Evolutionary conservation across 169 alveolate species (phyloP), one percentile per base, ranked within the genome.

Genomic region (Plasmodium reichenowi): DNA sequence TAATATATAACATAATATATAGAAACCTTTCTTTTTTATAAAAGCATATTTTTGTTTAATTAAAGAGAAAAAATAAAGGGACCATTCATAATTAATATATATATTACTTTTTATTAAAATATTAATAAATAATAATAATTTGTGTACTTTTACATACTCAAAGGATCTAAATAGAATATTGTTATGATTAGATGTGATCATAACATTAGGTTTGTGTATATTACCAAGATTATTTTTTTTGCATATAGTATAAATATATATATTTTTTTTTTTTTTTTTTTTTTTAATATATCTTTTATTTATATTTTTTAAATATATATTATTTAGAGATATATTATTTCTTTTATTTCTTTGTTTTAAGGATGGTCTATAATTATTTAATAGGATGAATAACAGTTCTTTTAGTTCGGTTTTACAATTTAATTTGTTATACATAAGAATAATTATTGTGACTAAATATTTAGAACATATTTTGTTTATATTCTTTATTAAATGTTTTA

Each of bases 81-180:
- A 43, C 90, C 90, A 80, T 12, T 17, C 13, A 4, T 68, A 62
- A 43, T 80, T 72, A n/a, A 80, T 43, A 26, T 80, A 72, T 17
- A 80, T 67, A 52, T 80, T 71, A 26, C 70, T 66, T 17, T 80
- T 60, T 20, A 70, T 38, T 26, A 80, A 48, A 13, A 80, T 26
- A 13, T 66, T 80, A 2, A 80, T 10, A 15, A 54, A 80, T 48
- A 59, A 62, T 13, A 80, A 60, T 13, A 80, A 50, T 66, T 68
- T 48, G 17, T 71, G 32, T 43, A 80, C 43, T 66, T 68, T 67
- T 58, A 80, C 72, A 8, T 43, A 9, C 6, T 80, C 63, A 48
- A 67, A 80, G 26, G 12, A 43, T 50, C 90, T 54, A 26, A 48
- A 45, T 17, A 26, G 50, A 22, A 20, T 58, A 2, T 15, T 12